These are phyloP conservation scores for Takakia lepidozioides DNA, from an alignment of 225 moss, liverwort and hornwort species.

Conservation along the genomic window DNA sequence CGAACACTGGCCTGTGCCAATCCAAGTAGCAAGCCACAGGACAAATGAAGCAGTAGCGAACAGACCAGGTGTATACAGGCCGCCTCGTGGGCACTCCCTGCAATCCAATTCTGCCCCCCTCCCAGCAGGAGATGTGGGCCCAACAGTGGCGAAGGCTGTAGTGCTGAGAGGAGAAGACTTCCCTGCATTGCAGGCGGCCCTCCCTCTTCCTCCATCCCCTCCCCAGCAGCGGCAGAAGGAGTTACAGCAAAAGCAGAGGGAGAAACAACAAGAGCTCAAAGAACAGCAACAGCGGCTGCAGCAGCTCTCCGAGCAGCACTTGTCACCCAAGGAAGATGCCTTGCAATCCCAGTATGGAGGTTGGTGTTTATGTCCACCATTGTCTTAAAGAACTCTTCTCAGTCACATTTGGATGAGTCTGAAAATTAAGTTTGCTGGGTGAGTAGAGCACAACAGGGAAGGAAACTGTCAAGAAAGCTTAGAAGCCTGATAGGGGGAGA, in stretches of 20 bases:
- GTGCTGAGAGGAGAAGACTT: constrained; percentile 97
- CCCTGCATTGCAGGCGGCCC: constrained; percentile 90
- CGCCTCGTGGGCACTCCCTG: constrained; percentile 77
- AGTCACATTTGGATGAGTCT: too few relatives aligned
- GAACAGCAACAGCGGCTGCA: constrained; percentile 91
- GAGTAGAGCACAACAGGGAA: too few relatives aligned
- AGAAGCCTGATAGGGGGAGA: too few relatives aligned
- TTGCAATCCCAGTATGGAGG: constrained; percentile 68
- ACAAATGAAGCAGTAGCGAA: constrained; percentile 37
- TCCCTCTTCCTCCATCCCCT: constrained; percentile 64
- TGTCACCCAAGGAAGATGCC: constrained; percentile 60
- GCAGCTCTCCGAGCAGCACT: constrained; percentile 76
- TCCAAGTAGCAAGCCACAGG: constrained; percentile 39
- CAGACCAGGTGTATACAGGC: constrained; percentile 94
- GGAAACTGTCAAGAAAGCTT: too few relatives aligned
- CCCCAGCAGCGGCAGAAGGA: constrained; percentile 80
- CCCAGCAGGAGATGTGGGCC: constrained; percentile 24
- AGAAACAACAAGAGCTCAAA: constrained; percentile 88
- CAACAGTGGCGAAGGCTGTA: constrained; percentile 90
- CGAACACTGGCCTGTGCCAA: constrained; percentile 54
- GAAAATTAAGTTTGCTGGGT: too few relatives aligned
- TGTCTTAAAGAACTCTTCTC: too few relatives aligned
- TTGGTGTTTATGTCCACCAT: constrained; percentile 33
- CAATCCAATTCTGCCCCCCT: constrained; percentile 41
- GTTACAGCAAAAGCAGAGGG: constrained; percentile 80